These are phyloP conservation scores for Eutrema japonicum DNA, from an alignment of 345 rosid genomes.

Conservation along the genomic window DNA sequence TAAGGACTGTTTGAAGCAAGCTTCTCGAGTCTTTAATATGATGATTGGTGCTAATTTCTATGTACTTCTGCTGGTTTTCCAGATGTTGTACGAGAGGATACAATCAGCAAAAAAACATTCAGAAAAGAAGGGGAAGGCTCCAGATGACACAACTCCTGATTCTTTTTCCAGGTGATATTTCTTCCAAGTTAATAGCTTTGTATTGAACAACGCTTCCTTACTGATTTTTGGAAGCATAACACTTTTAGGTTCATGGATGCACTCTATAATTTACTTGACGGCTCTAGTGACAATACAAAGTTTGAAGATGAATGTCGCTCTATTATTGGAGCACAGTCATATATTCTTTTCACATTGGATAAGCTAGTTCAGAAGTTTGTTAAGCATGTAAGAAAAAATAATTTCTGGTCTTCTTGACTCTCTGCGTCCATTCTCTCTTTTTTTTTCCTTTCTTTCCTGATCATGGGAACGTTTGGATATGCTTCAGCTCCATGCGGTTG, in stretches of 20 bases:
- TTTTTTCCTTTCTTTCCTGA: conserved; percentile 3
- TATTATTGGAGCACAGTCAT: conserved; percentile 92
- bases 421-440: conserved; percentile 6
- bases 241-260: conserved; percentile 82
- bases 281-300: conserved; percentile 87
- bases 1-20: conserved; percentile 45
- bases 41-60: background rate
- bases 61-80: conserved; percentile 35
- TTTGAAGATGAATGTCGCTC: conserved; percentile 98
- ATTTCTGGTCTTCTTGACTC: conserved; percentile 15
- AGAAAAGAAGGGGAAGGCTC: conserved; percentile 85
- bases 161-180: conserved; percentile 76
- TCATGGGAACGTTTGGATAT: conserved; percentile 22
- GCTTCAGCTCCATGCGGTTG: conserved; percentile 83
- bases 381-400: conserved; percentile 65
- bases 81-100: conserved; percentile 91
- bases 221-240: conserved; percentile 34
- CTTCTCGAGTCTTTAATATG: conserved; percentile 21
- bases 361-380: conserved; percentile 88
- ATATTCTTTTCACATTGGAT: conserved; percentile 92
- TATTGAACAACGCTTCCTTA: conserved; percentile 11
- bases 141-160: conserved; percentile 70
- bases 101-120: conserved; percentile 85
- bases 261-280: conserved; percentile 88
- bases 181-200: conserved; percentile 15